Conservation (phyloP, 768 basidiomycete genomes). For the Lactarius evosmus region DNA sequence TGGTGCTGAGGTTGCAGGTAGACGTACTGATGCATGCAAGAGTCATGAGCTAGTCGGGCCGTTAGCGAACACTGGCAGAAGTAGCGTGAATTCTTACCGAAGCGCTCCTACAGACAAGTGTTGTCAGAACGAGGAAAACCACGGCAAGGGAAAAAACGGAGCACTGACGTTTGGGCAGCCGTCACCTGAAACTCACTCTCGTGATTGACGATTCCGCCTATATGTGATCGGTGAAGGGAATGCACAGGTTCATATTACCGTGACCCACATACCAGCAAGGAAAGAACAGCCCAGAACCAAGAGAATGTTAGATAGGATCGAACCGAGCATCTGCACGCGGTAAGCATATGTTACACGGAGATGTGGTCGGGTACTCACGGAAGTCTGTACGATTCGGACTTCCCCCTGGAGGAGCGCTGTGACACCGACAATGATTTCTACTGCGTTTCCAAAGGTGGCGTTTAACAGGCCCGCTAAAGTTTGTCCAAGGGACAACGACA, state of each 20-base stretch:
- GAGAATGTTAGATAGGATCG: slow-evolving; percentile 85
- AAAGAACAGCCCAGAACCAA: slow-evolving; percentile 91
- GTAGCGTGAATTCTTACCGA: slow-evolving; percentile 17
- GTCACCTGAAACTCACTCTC: slow-evolving; percentile 79
- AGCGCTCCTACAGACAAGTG: slow-evolving; percentile 11
- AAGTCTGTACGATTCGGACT: slow-evolving; percentile 88
- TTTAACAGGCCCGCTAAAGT: slow-evolving; percentile 86
- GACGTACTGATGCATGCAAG: slow-evolving; percentile 77
- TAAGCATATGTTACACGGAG: slow-evolving; percentile 8
- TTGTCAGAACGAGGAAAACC: neutral
- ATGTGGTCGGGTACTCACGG: slow-evolving; percentile 44
- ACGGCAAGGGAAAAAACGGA: neutral
- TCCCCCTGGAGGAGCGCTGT: slow-evolving; percentile 72
- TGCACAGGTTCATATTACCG: neutral
- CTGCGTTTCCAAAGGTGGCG: slow-evolving; percentile 79
- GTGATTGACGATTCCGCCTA: slow-evolving; percentile 60
- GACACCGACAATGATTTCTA: slow-evolving; percentile 87
- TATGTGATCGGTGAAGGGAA: slow-evolving; percentile 28
- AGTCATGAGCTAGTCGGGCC: slow-evolving; percentile 63
- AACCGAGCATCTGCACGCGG: slow-evolving; percentile 70
- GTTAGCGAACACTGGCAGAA: slow-evolving; percentile 9
- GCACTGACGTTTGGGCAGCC: slow-evolving; percentile 79
- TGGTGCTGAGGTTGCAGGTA: neutral
- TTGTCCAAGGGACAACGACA: slow-evolving; percentile 74
- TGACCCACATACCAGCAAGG: slow-evolving; percentile 57